Evolutionary conservation across 2,329 filamentous ascomycete species (phyloP).

Genomic region (Trichophaea hybrida): DNA sequence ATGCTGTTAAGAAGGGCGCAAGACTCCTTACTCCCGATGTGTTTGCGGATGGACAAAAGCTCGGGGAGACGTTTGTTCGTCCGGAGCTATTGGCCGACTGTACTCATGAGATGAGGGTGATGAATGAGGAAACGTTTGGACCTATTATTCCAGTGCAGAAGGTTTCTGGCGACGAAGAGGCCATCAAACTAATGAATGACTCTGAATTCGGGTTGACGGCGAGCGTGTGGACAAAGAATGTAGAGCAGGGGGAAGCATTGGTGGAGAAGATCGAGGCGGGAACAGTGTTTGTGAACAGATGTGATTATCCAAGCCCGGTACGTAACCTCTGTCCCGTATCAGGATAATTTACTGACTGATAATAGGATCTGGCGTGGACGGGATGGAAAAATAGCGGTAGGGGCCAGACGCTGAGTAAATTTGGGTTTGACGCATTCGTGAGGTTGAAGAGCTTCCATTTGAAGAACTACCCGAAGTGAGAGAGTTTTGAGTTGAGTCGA

Average conservation of each 20-base stretch:
- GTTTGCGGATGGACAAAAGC: conserved; percentile 23
- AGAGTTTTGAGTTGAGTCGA: background rate
- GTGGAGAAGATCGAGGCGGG: conserved; percentile 75
- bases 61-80: conserved; percentile 48
- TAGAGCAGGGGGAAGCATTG: conserved; percentile 57
- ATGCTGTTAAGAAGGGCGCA: conserved; percentile 71
- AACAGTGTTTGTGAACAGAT: conserved; percentile 90
- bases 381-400: conserved; percentile 96
- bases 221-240: conserved; percentile 94
- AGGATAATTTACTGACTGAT: conserved; percentile 21
- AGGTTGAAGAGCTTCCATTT: conserved; percentile 93
- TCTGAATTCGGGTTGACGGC: conserved; percentile 87
- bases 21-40: conserved; percentile 62
- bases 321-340: conserved; percentile 37
- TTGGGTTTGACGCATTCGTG: conserved; percentile 89
- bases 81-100: conserved; percentile 71
- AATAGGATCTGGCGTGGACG: conserved; percentile 81
- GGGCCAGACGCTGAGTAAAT: conserved; percentile 74
- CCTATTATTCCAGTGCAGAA: conserved; percentile 84
- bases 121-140: conserved; percentile 91
- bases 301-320: conserved; percentile 83
- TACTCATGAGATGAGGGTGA: conserved; percentile 51
- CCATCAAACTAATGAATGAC: conserved; percentile 78
- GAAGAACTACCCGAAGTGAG: conserved; percentile 37
- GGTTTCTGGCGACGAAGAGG: conserved; percentile 67